Evolutionary conservation across 306 rosid genomes (phyloP).

Genomic region (Dalbergia cochinchinensis): DNA sequence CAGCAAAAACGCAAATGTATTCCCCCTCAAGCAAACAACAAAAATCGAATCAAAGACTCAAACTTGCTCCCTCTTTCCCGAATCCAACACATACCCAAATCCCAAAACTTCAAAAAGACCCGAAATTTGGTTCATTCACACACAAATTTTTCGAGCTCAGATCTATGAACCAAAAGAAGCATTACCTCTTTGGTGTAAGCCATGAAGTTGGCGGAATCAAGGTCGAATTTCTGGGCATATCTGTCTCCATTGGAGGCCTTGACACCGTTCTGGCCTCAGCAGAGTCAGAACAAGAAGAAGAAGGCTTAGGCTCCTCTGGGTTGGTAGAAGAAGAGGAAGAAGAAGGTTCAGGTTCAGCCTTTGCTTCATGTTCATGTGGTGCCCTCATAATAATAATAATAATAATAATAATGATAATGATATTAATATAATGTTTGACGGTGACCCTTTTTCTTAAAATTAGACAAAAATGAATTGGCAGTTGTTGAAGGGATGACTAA

Average conservation of each 20-base stretch:
- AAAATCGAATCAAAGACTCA: slow-evolving; percentile 21
- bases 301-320: neutral
- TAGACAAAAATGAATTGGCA: slow-evolving; percentile 10
- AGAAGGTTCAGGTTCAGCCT: neutral
- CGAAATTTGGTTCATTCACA: slow-evolving; percentile 2
- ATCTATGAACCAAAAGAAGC: slow-evolving; percentile 3
- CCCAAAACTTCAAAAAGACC: slow-evolving; percentile 30
- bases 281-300: slow-evolving; percentile 8
- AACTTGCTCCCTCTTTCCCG: neutral
- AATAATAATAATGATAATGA: neutral
- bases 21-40: neutral
- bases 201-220: slow-evolving; percentile 65
- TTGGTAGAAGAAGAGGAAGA: neutral
- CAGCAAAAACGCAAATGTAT: neutral
- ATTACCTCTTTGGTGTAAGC: slow-evolving; percentile 85
- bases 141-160: slow-evolving; percentile 31
- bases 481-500: slow-evolving; percentile 13
- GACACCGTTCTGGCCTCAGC: slow-evolving; percentile 1
- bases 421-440: slow-evolving; percentile 7
- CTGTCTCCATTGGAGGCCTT: slow-evolving; percentile 24
- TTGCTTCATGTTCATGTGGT: slow-evolving; percentile 28
- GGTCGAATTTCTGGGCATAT: slow-evolving; percentile 13
- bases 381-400: slow-evolving; percentile 35
- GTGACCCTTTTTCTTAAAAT: slow-evolving; percentile 17
- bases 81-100: slow-evolving; percentile 15